Percentiles rank a stretch among this genome's conserved stretches.
phyloP scores from a whole-genome alignment of 345 rosid genomes.

The Acer saccharum region DNA sequence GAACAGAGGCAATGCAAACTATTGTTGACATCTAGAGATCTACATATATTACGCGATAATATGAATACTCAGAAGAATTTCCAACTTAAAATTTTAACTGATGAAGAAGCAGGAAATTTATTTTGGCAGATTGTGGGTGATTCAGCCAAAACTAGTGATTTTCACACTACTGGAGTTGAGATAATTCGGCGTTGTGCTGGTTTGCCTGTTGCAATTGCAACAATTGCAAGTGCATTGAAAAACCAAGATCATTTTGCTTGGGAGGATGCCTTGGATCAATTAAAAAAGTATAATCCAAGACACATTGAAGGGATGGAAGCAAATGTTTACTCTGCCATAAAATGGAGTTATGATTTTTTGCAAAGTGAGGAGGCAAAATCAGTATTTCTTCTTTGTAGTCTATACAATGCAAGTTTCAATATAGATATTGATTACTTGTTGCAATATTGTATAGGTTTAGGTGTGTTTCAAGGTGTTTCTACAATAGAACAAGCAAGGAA shows the following conservation, averaged over 20 bases:
- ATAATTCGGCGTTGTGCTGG: conserved; percentile 19
- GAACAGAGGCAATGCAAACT: conserved; percentile 22
- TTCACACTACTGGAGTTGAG: not conserved
- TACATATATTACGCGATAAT: not conserved
- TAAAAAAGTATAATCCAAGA: not conserved
- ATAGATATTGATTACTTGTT: not conserved
- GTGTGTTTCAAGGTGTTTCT: not conserved
- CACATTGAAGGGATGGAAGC: too few species aligned
- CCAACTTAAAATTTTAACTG: not conserved
- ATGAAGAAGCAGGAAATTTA: conserved; percentile 15
- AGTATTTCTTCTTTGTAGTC: too few species aligned
- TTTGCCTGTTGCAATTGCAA: conserved; percentile 21
- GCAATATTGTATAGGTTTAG: conserved; percentile 17
- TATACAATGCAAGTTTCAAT: not conserved
- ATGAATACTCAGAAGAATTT: conserved; percentile 12
- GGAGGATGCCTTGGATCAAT: conserved; percentile 4
- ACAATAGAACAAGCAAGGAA: not conserved
- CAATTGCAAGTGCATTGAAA: conserved; percentile 21
- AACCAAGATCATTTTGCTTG: not conserved
- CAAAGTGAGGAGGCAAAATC: too few species aligned
- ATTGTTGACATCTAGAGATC: conserved; percentile 24
- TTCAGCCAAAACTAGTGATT: too few species aligned
- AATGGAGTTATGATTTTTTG: too few species aligned
- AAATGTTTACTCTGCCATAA: too few species aligned
- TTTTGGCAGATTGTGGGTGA: conserved; percentile 3